Evolutionary conservation across 2,329 filamentous ascomycete species (phyloP), one percentile per base, ranked within the genome.

Genomic region (Colletotrichum sp.): DNA sequence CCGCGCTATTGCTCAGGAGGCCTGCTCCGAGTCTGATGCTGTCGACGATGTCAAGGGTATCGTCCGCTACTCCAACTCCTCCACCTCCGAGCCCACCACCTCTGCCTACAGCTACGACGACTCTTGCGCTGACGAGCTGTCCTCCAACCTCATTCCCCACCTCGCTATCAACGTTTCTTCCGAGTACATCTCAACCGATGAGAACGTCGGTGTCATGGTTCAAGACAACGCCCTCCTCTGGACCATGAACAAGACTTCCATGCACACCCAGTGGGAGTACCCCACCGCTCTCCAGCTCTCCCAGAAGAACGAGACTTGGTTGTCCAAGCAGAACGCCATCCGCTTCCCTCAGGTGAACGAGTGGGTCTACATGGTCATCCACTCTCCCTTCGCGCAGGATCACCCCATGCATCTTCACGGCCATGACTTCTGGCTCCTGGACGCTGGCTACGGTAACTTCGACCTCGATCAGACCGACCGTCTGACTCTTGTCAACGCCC

Each of bases 401-500:
- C 83, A 85, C 68, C 83, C 83, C 2, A 84, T 85, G 21, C 83
- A 85, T 34, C 80, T 85, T 3, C 83, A 85, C 70, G 83, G 83
- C 7, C 83, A 84, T 70, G 83, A 85, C 75, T 84, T 82, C 38
- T 80, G 75, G 21, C 36, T 80, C 26, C 76, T 80, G 14, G 79
- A 76, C 16, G 70, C 74, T 48, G 79, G 77, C 10, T 61, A 36
- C 7, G 73, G 76, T 16, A 74, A 71, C 21, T 80, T 75, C 58
- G 69, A 76, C 18, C 58, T 52, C 59, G 43, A 58, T 12, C 69
- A 78, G 8, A 74, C 59, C 1, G 55, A 58, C 24, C 21, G 55
- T 26, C 74, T 79, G 24, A 73, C 77, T 24, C 73, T 68, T 4
- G 21, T 24, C 62, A 91, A 91, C 79, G 89, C 90, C 2, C 85